phyloP scores from a whole-genome alignment of 2,329 filamentous ascomycete genomes.

The Nectriaceae sp. region DNA sequence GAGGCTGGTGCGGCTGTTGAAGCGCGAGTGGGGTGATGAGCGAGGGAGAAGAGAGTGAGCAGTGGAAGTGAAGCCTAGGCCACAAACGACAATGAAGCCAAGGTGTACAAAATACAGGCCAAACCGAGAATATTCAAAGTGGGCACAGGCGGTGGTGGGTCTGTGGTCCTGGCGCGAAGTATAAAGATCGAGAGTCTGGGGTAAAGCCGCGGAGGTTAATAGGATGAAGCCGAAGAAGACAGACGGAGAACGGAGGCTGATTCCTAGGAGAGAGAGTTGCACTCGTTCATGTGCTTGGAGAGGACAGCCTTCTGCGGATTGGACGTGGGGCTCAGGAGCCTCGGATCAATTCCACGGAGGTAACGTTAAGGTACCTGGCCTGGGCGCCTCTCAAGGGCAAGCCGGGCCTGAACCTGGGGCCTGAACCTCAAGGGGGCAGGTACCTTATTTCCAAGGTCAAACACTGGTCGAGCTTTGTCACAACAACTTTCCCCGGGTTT shows the following conservation, averaged over 20 bases:
- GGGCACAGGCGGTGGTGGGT: constrained; percentile 1
- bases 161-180: constrained; percentile 1
- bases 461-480: neutral
- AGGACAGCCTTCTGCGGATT: no score
- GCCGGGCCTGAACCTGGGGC: no score
- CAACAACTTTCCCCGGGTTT: neutral
- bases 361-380: no score
- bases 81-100: no score
- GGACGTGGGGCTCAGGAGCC: neutral
- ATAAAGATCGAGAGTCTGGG: constrained; percentile 2
- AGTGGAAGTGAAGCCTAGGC: no score
- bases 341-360: neutral
- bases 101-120: no score
- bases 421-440: neutral
- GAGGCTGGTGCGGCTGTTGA: neutral
- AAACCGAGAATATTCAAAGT: no score
- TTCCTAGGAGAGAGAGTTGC: neutral
- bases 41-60: no score
- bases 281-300: neutral
- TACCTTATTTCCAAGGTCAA: neutral
- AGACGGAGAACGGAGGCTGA: neutral
- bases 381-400: no score
- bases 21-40: no score
- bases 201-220: neutral
- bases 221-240: no score